Percentiles rank a stretch among this genome's conserved stretches.
Conservation (phyloP, 495 filamentous ascomycete genomes). For the Gamarada debralockiae region DNA sequence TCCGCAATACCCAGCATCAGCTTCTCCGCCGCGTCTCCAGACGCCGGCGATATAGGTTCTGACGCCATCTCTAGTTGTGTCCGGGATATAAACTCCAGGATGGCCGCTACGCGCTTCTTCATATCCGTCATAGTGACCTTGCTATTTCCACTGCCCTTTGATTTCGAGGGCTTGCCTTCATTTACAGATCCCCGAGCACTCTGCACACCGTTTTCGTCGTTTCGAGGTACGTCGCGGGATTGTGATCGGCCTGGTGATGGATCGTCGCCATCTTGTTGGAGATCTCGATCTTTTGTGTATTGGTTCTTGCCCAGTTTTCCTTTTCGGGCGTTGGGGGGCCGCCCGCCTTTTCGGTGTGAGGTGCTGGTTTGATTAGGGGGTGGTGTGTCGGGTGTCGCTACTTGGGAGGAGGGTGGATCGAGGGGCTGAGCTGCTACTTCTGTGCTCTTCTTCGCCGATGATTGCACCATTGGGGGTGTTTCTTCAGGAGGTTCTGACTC, state of each 20-base stretch:
- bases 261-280: slow-evolving; percentile 46
- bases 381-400: slow-evolving; percentile 34
- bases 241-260: slow-evolving; percentile 62
- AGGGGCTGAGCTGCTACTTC: slow-evolving; percentile 17
- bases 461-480: slow-evolving; percentile 42
- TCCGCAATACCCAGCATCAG: slow-evolving; percentile 19
- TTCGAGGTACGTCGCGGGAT: slow-evolving; percentile 52
- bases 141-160: slow-evolving; percentile 40
- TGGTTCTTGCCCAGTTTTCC: slow-evolving; percentile 80
- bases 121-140: slow-evolving; percentile 89
- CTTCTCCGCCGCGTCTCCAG: slow-evolving; percentile 12
- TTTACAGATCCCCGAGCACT: slow-evolving; percentile 21
- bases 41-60: slow-evolving; percentile 27
- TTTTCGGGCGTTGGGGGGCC: slow-evolving; percentile 57
- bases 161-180: slow-evolving; percentile 28
- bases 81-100: slow-evolving; percentile 85
- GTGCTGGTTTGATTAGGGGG: slow-evolving; percentile 33
- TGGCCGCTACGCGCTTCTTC: slow-evolving; percentile 76
- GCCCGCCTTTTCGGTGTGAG: slow-evolving; percentile 52
- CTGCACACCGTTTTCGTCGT: slow-evolving; percentile 18
- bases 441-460: slow-evolving; percentile 29
- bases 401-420: slow-evolving; percentile 27
- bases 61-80: slow-evolving; percentile 84
- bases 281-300: slow-evolving; percentile 73
- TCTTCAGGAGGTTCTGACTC: slow-evolving; percentile 62